Percentiles rank a stretch among this genome's conserved stretches.
These are phyloP conservation scores for Emiliania huxleyi DNA, from an alignment of 78 protist species.

Conservation along the genomic window DNA sequence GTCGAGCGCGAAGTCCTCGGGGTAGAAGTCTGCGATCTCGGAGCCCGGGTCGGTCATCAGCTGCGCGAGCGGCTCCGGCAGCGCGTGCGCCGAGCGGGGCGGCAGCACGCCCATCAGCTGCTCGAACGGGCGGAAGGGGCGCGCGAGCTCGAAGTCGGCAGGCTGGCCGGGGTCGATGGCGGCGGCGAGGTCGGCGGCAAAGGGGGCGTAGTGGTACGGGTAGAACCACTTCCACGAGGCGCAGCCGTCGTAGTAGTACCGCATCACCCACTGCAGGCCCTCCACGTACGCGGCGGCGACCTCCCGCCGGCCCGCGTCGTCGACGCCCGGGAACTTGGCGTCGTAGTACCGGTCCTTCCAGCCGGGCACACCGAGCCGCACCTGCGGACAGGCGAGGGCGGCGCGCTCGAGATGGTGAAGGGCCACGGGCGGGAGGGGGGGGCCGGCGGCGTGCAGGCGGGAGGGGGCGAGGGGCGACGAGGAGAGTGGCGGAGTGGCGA, in stretches of 20 bases:
- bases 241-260: slow-evolving; percentile 94
- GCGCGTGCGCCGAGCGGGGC: slow-evolving; percentile 56
- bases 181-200: slow-evolving; percentile 62
- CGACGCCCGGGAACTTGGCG: slow-evolving; percentile 59
- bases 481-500: too few relatives aligned
- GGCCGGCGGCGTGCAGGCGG: too few relatives aligned
- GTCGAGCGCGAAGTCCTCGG: slow-evolving; percentile 83
- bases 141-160: slow-evolving; percentile 35
- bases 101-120: slow-evolving; percentile 97
- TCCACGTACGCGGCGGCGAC: slow-evolving; percentile 63
- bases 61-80: slow-evolving; percentile 65
- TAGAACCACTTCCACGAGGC: slow-evolving; percentile 95
- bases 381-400: background rate
- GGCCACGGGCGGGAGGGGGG: too few relatives aligned
- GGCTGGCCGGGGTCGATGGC: background rate
- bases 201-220: slow-evolving; percentile 95
- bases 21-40: slow-evolving; percentile 87
- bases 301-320: background rate
- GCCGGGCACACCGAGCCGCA: slow-evolving; percentile 66
- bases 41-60: slow-evolving; percentile 70
- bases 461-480: too few relatives aligned
- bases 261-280: slow-evolving; percentile 93
- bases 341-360: slow-evolving; percentile 90
- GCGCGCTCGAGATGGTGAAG: too few relatives aligned
- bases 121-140: slow-evolving; percentile 86